Conservation (phyloP, 2,329 filamentous ascomycete species). For the Pseudofabraea citricarpa region DNA sequence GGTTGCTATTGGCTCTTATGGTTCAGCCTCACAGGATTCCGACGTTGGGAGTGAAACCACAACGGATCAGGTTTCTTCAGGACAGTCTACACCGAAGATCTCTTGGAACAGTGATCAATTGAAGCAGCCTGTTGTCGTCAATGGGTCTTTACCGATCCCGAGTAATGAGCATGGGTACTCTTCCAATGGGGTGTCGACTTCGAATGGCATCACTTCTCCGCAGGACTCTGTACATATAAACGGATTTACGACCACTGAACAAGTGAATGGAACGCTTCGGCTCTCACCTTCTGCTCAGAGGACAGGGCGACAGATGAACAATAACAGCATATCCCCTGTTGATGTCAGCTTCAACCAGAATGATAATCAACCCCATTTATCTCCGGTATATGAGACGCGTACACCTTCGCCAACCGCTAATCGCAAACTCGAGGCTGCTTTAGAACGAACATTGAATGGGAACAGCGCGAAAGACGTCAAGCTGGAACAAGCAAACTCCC, state of each 20-base stretch:
- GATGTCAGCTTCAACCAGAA: constrained; percentile 23
- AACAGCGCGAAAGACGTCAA: constrained; percentile 12
- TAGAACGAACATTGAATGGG: constrained; percentile 12
- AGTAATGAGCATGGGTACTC: constrained; percentile 5
- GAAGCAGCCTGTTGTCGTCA: constrained; percentile 20
- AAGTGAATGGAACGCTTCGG: constrained; percentile 13
- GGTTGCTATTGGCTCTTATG: constrained; percentile 17
- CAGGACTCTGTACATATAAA: constrained; percentile 7
- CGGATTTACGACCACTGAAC: constrained; percentile 14
- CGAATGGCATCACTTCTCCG: constrained; percentile 9
- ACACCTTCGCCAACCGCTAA: constrained; percentile 63
- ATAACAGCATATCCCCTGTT: constrained; percentile 24
- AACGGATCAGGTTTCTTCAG: constrained; percentile 16
- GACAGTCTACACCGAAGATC: constrained; percentile 22
- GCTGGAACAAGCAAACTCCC: constrained; percentile 6
- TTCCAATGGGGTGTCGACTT: constrained; percentile 1
- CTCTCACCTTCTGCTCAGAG: constrained; percentile 22
- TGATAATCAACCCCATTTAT: constrained; percentile 43
- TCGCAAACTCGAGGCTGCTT: constrained; percentile 45
- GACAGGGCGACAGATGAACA: constrained; percentile 18
- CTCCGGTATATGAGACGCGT: constrained; percentile 69
- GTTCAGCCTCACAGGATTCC: constrained; percentile 22
- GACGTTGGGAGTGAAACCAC: constrained; percentile 17
- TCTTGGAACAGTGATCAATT: constrained; percentile 8
- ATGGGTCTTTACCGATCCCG: constrained; percentile 16